Base-by-base conservation (phyloP, 352 stramenopile species). In the Phytophthora europaea region DNA sequence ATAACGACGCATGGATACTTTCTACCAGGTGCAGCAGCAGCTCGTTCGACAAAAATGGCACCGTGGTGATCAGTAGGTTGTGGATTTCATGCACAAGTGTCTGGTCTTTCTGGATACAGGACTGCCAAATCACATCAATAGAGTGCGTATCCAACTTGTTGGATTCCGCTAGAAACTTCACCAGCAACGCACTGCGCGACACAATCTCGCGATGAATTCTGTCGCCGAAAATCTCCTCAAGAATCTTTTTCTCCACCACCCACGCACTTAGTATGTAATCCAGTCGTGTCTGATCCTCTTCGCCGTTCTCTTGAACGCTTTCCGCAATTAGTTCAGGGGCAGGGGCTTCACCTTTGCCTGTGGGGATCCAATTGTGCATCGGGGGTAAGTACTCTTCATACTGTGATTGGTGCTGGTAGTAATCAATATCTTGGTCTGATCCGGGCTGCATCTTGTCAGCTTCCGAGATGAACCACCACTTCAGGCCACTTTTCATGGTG, bases 401-500 rank as follows among this genome's bases (percentile, higher is more conserved):
- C 64, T 93, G 84, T 3, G 94, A 99, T 76, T 99, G 98, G 70
- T 99, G 96, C 76, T 99, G 97, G 78, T 99, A 99, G 78, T 99
- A 99, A 78, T 99, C 97, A 70, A 99, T 97, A 80, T 99, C 98
- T 72, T 99, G 97, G 75, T 99, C 97, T 7, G 98, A 99, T 28
- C 98, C 98, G 36, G 98, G 97, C 67, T 99, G 94, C 75, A 98
- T 94, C 67, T 97, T 92, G 75, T 99, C 98, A 2, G 98, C 97
- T 72, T 99, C 97, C 26, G 95, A 99, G 51, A 99, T 97, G 76
- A 99, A 99, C 98, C 98, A 99, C 97, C 97, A 99, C 82, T 99
- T 99, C 43, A 98, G 91, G 6, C 98, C 96, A 61, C 94, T 99
- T 69, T 98, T 97, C 97, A 99, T 99, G 16, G 94, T 98, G 77